These are phyloP conservation scores for Carex kokanica DNA, from an alignment of 176 grass and related monocot species.

Conservation along the genomic window DNA sequence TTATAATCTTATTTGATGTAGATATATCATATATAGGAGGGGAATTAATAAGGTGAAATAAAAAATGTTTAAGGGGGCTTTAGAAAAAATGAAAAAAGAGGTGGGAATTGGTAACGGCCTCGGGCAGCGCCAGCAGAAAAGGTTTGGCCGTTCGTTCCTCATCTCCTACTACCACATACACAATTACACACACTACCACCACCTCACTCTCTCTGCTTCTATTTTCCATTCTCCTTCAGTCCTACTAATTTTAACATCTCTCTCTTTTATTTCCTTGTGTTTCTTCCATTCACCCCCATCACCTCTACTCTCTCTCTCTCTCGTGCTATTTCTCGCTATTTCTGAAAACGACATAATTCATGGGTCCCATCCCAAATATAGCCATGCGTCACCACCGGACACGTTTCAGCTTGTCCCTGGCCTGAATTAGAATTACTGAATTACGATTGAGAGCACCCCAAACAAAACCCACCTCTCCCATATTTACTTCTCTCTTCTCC, in stretches of 20 bases:
- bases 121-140: slow-evolving; percentile 20
- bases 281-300: not conserved
- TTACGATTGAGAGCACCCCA: slow-evolving; percentile 4
- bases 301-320: not conserved
- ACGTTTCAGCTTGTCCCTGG: not conserved
- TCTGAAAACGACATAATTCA: slow-evolving; percentile 41
- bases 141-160: slow-evolving; percentile 51
- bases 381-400: slow-evolving; percentile 14
- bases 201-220: slow-evolving; percentile 17
- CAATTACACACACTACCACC: not conserved
- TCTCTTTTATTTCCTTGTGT: not conserved
- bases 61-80: not conserved
- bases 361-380: slow-evolving; percentile 20
- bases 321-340: slow-evolving; percentile 30
- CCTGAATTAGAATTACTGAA: not conserved
- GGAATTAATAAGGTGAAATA: not conserved
- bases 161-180: slow-evolving; percentile 17
- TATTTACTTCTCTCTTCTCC: not conserved
- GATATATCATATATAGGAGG: too few species aligned
- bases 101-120: not conserved
- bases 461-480: not conserved
- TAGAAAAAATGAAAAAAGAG: not conserved
- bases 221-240: not conserved
- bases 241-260: not conserved
- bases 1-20: too few species aligned